phyloP scores from a whole-genome alignment of 352 stramenopile genomes.

The Phytophthora kernoviae region DNA sequence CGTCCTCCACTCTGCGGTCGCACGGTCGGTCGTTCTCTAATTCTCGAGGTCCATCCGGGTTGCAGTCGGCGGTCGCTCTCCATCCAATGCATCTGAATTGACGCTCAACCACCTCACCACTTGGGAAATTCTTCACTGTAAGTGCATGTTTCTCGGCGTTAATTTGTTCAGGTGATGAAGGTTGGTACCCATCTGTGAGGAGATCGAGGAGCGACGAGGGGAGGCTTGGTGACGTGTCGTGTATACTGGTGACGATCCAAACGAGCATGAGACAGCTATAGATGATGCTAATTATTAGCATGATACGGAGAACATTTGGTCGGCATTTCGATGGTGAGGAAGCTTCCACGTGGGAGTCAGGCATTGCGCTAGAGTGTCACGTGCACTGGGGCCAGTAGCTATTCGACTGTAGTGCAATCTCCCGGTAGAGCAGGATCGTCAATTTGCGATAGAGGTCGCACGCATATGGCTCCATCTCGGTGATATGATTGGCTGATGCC shows the following conservation, averaged over 20 bases:
- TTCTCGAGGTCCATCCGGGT: slow-evolving; percentile 15
- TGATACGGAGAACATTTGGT: slow-evolving; percentile 17
- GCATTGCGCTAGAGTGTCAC: slow-evolving; percentile 14
- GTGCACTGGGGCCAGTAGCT: background rate
- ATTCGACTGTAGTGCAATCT: slow-evolving; percentile 3
- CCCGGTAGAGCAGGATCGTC: slow-evolving; percentile 6
- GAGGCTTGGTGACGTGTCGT: slow-evolving; percentile 20
- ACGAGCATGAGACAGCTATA: slow-evolving; percentile 11
- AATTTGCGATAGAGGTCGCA: background rate
- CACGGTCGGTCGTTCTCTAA: slow-evolving; percentile 26
- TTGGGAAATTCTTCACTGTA: slow-evolving; percentile 16
- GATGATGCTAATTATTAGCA: slow-evolving; percentile 24
- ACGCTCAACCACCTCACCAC: slow-evolving; percentile 15
- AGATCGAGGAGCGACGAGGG: slow-evolving; percentile 18
- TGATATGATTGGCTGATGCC: too few relatives aligned
- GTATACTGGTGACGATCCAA: slow-evolving; percentile 17
- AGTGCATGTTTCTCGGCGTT: slow-evolving; percentile 14
- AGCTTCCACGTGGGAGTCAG: slow-evolving; percentile 13
- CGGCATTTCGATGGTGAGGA: slow-evolving; percentile 21
- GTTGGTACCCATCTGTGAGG: slow-evolving; percentile 13
- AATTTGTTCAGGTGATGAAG: slow-evolving; percentile 19
- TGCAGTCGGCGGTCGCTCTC: slow-evolving; percentile 23
- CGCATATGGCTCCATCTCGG: background rate
- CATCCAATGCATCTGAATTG: slow-evolving; percentile 28
- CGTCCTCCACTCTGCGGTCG: slow-evolving; percentile 19